Percentiles rank a stretch among this genome's conserved stretches.
Evolutionary conservation across 169 alveolate species (phyloP).

Genomic region (Besnoitia besnoiti): DNA sequence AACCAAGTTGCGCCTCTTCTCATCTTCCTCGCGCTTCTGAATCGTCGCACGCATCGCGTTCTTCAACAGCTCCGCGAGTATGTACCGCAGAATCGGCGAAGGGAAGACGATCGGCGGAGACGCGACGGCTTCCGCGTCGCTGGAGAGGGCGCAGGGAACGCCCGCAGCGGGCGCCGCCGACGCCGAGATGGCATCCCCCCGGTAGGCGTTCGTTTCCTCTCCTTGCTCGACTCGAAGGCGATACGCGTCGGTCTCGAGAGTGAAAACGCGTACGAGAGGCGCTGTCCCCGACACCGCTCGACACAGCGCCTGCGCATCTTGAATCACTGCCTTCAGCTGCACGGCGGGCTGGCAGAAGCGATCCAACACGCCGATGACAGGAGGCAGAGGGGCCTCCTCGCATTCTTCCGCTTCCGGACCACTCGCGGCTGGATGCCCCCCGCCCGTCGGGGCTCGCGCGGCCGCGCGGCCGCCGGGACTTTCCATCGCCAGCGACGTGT

Average conservation of each 20-base stretch:
- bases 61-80: constrained; percentile 33
- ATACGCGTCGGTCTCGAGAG: neutral
- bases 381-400: neutral
- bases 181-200: neutral
- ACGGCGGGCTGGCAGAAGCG: neutral
- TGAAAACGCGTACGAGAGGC: neutral
- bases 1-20: too few species aligned
- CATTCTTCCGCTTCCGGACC: neutral
- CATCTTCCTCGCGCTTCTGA: neutral
- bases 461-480: too few species aligned
- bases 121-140: too few species aligned
- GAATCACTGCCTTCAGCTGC: neutral
- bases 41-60: constrained; percentile 24
- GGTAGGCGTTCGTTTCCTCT: too few species aligned
- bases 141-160: neutral
- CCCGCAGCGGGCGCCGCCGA: neutral
- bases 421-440: too few species aligned
- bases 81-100: neutral
- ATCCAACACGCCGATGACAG: neutral
- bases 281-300: neutral
- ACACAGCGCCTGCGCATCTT: neutral
- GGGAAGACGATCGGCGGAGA: neutral
- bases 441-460: too few species aligned
- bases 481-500: neutral
- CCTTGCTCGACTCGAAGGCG: neutral